phyloP scores from a whole-genome alignment of 345 rosid genomes.

The Abelmoschus esculentus region DNA sequence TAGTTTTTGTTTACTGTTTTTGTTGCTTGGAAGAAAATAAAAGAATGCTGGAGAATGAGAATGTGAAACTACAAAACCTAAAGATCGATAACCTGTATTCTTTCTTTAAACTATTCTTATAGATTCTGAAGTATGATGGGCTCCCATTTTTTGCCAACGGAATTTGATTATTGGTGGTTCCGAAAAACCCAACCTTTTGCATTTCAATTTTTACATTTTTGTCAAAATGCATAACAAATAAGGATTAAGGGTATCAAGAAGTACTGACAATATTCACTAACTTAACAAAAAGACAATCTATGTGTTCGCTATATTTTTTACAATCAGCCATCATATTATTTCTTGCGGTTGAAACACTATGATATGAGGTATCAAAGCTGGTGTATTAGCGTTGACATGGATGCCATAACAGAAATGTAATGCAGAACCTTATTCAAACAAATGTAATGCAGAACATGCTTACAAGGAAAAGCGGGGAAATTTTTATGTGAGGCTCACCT shows the following conservation, averaged over 20 bases:
- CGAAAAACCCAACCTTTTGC: background rate
- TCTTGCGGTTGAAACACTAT: background rate
- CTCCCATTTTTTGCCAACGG: background rate
- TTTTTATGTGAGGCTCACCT: constrained; percentile 36
- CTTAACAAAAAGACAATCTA: background rate
- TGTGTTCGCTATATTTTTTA: background rate
- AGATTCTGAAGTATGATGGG: background rate
- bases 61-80: background rate
- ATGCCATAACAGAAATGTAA: background rate
- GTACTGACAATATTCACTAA: background rate
- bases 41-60: background rate
- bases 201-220: background rate
- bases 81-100: background rate
- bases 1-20: background rate
- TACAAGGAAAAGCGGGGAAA: background rate
- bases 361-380: background rate
- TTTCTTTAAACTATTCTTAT: background rate
- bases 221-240: background rate
- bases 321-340: background rate
- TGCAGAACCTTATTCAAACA: background rate
- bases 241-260: background rate
- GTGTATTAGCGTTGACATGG: background rate
- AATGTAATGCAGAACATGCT: constrained; percentile 1
- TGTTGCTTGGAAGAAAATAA: background rate
- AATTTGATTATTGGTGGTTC: background rate